Conservation (phyloP, 305 asterid species). For the Fraxinus floribunda region DNA sequence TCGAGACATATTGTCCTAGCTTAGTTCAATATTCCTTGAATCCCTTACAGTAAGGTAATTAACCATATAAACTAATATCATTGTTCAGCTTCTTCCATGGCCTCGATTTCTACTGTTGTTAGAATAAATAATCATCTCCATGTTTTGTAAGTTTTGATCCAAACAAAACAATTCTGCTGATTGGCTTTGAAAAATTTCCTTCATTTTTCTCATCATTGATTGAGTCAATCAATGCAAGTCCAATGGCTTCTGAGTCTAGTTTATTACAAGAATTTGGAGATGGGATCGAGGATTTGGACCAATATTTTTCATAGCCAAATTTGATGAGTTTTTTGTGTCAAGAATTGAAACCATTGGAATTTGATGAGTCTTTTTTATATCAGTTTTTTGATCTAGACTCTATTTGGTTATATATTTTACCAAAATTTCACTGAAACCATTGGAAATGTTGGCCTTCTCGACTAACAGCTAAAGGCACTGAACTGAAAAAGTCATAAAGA, state of each 20-base stretch:
- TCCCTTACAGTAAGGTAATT: too few species aligned
- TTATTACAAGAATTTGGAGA: slow-evolving; percentile 28
- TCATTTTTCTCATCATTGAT: slow-evolving; percentile 35
- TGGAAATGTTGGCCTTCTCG: slow-evolving; percentile 30
- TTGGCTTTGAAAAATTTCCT: slow-evolving; percentile 34
- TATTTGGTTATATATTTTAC: neutral
- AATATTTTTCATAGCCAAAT: slow-evolving; percentile 46
- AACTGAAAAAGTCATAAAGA: slow-evolving; percentile 18
- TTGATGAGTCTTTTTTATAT: too few species aligned
- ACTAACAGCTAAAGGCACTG: slow-evolving; percentile 28
- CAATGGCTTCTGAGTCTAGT: slow-evolving; percentile 49
- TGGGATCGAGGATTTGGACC: slow-evolving; percentile 16
- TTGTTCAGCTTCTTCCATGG: too few species aligned
- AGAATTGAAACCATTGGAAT: slow-evolving; percentile 49
- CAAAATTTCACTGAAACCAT: slow-evolving; percentile 23
- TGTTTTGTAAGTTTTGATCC: slow-evolving; percentile 61
- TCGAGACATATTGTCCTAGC: too few species aligned
- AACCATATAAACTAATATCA: too few species aligned
- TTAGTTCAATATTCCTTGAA: too few species aligned
- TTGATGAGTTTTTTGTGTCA: slow-evolving; percentile 48
- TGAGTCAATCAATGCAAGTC: slow-evolving; percentile 72
- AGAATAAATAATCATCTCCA: too few species aligned
- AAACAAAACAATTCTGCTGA: slow-evolving; percentile 53
- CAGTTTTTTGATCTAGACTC: slow-evolving; percentile 47
- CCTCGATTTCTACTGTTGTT: too few species aligned